Evolutionary conservation across 2,329 filamentous ascomycete species (phyloP).

Genomic region (Ceratocystis colombiana): DNA sequence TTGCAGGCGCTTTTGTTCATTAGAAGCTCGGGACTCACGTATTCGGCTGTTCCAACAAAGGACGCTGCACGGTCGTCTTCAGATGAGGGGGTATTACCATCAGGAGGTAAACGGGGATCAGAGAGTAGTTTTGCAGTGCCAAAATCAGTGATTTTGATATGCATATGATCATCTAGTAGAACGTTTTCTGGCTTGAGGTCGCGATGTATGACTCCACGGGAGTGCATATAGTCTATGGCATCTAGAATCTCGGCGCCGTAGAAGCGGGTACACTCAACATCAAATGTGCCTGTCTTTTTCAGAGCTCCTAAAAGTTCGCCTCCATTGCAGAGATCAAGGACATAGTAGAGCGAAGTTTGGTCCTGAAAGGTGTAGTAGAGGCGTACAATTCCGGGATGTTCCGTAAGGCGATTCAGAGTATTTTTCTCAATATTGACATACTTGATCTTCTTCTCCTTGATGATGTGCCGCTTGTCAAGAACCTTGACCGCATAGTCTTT

Average conservation of each 20-base stretch:
- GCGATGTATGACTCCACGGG: conserved; percentile 86
- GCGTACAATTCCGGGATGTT: conserved; percentile 91
- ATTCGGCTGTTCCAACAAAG: conserved; percentile 95
- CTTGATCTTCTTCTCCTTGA: conserved; percentile 99
- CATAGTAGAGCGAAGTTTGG: conserved; percentile 90
- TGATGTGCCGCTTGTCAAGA: conserved; percentile 95
- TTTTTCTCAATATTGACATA: conserved; percentile 99
- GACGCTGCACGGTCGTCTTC: conserved; percentile 74
- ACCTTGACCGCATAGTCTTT: conserved; percentile 99
- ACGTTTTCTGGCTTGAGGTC: conserved; percentile 97
- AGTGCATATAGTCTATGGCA: conserved; percentile 95
- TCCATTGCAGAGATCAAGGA: conserved; percentile 83
- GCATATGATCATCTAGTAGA: conserved; percentile 86
- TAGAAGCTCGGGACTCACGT: conserved; percentile 93
- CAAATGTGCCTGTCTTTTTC: conserved; percentile 90
- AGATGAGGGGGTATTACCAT: conserved; percentile 31
- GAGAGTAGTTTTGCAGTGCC: conserved; percentile 86
- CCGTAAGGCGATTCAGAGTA: conserved; percentile 87
- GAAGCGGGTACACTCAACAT: conserved; percentile 86
- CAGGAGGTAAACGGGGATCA: conserved; percentile 10
- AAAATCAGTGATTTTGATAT: conserved; percentile 98
- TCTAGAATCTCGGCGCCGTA: conserved; percentile 95
- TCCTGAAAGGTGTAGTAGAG: conserved; percentile 99
- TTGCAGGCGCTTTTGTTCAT: conserved; percentile 97
- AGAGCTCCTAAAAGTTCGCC: conserved; percentile 86